Base-by-base conservation (phyloP, 2,329 filamentous ascomycete genomes). In the Graphilbum sp. region DNA sequence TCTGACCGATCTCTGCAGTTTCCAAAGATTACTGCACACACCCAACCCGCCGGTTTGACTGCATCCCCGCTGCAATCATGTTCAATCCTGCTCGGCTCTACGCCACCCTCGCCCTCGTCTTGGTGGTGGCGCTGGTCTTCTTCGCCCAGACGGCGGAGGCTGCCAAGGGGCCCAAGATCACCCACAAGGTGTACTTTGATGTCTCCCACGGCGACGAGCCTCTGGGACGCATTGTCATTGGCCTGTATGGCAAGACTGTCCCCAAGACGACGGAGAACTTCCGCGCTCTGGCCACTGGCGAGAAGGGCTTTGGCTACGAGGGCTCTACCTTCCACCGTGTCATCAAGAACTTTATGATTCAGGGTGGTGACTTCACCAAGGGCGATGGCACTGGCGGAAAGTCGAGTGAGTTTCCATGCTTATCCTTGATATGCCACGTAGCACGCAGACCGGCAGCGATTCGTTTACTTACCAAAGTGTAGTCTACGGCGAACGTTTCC, bases 101-200 rank as follows among this genome's bases (percentile, higher is more conserved):
- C 54, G 66, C 79, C 56, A 75, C 81, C 52, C 66, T 79, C 52
- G 67, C 85, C 55, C 69, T 93, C 54, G 72, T 94, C 53, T 58
- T 92, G 51, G 77, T 82, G 51, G 66, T 87, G 51, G 69, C 71
- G 49, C 67, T 88, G 55, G 63, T 86, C 49, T 74, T 84, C 64
- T 75, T 93, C 55, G 69, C 79, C 49, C 78, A 85, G 60, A 71
- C 74, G 25, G 75, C 72, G 43, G 75, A 81, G 50, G 81, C 82
- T 39, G 67, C 67, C 48, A 85, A 88, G 66, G 88, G 90, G 34
- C 88, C 85, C 46, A 92, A 90, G 75, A 88, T 95, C 66, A 95
- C 87, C 52, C 69, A 83, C 69, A 94, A 93, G 75, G 85, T 90
- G 61, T 90, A 75, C 69, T 88, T 92, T 59, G 83, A 90, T 60